Conservation (phyloP, 352 stramenopile species). For the Phytophthora fragariaefolia region DNA sequence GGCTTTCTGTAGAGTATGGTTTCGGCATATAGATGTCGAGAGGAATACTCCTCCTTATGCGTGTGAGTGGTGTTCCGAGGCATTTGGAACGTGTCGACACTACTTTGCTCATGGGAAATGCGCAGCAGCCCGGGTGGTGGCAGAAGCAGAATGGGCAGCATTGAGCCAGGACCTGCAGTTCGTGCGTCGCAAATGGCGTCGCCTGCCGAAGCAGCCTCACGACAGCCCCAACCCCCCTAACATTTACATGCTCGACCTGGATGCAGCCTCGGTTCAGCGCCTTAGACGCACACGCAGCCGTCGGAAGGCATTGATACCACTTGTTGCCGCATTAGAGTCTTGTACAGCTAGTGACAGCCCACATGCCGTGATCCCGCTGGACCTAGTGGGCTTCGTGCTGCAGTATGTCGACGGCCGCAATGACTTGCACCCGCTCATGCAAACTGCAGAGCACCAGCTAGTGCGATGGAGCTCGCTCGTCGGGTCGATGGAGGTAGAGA, state of each 20-base stretch:
- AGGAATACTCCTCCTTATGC: conserved; percentile 32
- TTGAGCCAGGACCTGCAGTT: conserved; percentile 28
- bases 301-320: conserved; percentile 22
- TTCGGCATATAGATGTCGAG: conserved; percentile 25
- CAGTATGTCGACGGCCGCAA: conserved; percentile 21
- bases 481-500: conserved; percentile 15
- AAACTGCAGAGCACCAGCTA: conserved; percentile 26
- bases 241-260: conserved; percentile 18
- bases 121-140: conserved; percentile 9
- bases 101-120: conserved; percentile 40
- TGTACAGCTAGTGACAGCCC: conserved; percentile 13
- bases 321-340: conserved; percentile 26
- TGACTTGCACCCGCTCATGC: conserved; percentile 19
- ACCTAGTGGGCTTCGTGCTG: conserved; percentile 27
- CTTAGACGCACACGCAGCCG: conserved; percentile 18
- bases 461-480: conserved; percentile 19
- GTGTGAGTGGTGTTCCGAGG: conserved; percentile 40
- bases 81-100: conserved; percentile 24
- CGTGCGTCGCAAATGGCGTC: conserved; percentile 9
- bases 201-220: conserved; percentile 1
- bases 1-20: conserved; percentile 32
- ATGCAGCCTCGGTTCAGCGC: conserved; percentile 22
- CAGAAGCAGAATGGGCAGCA: conserved; percentile 27
- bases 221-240: conserved; percentile 1
- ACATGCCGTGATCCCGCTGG: conserved; percentile 18